Conservation (phyloP, 2,329 filamentous ascomycete genomes). For the Stagonosporopsis rhizophila region DNA sequence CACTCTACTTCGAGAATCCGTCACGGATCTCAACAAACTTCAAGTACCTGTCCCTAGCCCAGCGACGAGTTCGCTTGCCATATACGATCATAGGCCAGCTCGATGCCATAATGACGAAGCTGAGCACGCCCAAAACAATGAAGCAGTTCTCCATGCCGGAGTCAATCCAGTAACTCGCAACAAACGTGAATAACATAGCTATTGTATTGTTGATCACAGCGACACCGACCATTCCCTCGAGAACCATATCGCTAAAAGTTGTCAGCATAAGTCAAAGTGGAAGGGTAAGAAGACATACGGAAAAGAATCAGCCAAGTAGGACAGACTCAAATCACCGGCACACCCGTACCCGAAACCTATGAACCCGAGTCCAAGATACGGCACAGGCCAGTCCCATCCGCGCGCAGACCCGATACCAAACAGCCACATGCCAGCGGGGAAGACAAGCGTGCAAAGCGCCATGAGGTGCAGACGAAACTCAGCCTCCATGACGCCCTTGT, state of each 20-base stretch:
- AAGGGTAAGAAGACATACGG: conserved; percentile 13
- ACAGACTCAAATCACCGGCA: conserved; percentile 58
- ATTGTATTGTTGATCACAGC: conserved; percentile 30
- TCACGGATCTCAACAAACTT: conserved; percentile 29
- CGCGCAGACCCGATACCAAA: conserved; percentile 61
- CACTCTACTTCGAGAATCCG: conserved; percentile 22
- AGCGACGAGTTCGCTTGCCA: conserved; percentile 25
- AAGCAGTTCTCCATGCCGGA: conserved; percentile 31
- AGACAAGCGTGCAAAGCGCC: conserved; percentile 58
- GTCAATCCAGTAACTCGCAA: conserved; percentile 28
- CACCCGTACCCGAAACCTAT: conserved; percentile 68
- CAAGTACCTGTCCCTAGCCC: conserved; percentile 25
- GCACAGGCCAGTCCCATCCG: conserved; percentile 61
- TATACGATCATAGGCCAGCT: conserved; percentile 27
- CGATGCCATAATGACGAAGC: conserved; percentile 26
- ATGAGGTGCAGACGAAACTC: conserved; percentile 63
- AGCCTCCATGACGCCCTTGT: conserved; percentile 62
- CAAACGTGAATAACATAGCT: conserved; percentile 28
- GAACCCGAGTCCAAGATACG: conserved; percentile 64
- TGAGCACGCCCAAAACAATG: conserved; percentile 28
- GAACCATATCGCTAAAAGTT: conserved; percentile 24
- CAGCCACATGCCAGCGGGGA: conserved; percentile 60
- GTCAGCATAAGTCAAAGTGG: background rate
- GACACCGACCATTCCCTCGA: conserved; percentile 31
- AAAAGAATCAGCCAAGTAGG: conserved; percentile 29